phyloP scores from a whole-genome alignment of 169 alveolate genomes.

The Plasmodium berghei region DNA sequence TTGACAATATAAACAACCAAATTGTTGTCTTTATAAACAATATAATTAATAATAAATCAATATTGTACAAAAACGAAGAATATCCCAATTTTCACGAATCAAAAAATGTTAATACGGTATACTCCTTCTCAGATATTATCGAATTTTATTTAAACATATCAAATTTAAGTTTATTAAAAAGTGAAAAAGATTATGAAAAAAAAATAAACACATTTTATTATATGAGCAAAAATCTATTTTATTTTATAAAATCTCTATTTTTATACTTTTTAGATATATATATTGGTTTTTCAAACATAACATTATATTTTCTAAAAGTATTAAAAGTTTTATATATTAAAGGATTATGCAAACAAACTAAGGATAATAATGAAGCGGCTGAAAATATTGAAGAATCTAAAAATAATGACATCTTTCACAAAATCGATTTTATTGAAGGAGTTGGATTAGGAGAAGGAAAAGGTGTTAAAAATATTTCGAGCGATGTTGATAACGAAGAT shows the following conservation, averaged over 20 bases:
- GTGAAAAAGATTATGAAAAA: constrained; percentile 4
- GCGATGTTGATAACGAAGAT: constrained; percentile 85
- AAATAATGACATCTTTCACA: constrained; percentile 82
- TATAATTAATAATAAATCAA: constrained; percentile 28
- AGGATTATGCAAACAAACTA: constrained; percentile 77
- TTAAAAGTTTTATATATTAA: constrained; percentile 64
- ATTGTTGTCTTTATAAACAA: constrained; percentile 15
- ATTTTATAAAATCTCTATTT: constrained; percentile 37
- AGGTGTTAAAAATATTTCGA: constrained; percentile 83
- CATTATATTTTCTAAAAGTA: constrained; percentile 69
- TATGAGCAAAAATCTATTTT: constrained; percentile 54
- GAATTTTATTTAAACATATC: constrained; percentile 7
- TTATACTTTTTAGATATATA: constrained; percentile 46
- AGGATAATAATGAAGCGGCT: constrained; percentile 79
- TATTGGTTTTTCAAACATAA: constrained; percentile 59
- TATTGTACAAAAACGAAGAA: constrained; percentile 54
- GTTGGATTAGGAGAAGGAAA: constrained; percentile 84
- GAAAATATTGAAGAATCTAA: constrained; percentile 80
- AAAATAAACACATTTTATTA: constrained; percentile 22
- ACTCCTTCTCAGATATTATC: constrained; percentile 34
- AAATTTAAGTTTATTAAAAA: not conserved
- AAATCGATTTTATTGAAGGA: constrained; percentile 81
- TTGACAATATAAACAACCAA: constrained; percentile 27
- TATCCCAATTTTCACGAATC: constrained; percentile 65
- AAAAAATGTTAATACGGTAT: constrained; percentile 38